Conservation (phyloP, 768 basidiomycete genomes). For the Lactarius indigo region DNA sequence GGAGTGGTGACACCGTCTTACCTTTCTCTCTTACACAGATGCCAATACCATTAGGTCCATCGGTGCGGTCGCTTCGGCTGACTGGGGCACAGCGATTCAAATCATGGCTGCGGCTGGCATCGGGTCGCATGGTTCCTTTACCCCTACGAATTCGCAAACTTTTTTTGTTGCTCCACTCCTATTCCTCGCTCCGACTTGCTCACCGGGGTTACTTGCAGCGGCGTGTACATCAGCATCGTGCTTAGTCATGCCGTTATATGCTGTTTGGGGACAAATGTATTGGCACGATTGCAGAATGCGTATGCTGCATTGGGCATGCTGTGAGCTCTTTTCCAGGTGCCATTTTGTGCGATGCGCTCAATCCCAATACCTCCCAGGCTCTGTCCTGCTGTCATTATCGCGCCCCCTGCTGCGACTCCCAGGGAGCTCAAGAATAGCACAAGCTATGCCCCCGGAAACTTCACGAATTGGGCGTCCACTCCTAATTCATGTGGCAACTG, state of each 20-base stretch:
- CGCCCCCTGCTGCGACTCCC: slow-evolving; percentile 40
- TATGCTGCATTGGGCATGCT: slow-evolving; percentile 68
- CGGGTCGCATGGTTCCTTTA: slow-evolving; percentile 37
- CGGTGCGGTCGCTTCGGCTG: slow-evolving; percentile 47
- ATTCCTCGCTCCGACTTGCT: not conserved
- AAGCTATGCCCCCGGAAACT: slow-evolving; percentile 39
- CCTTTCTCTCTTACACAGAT: slow-evolving; percentile 30
- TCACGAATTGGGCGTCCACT: slow-evolving; percentile 35
- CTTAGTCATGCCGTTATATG: slow-evolving; percentile 61
- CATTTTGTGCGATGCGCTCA: not conserved
- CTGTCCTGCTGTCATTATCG: slow-evolving; percentile 62
- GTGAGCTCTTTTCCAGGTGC: slow-evolving; percentile 37
- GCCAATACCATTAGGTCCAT: slow-evolving; percentile 55
- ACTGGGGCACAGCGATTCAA: slow-evolving; percentile 60
- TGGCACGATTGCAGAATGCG: slow-evolving; percentile 67
- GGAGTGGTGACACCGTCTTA: not conserved
- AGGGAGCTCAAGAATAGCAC: slow-evolving; percentile 39
- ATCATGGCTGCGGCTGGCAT: slow-evolving; percentile 50
- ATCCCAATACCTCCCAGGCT: slow-evolving; percentile 37
- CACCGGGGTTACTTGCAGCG: slow-evolving; percentile 38
- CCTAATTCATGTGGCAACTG: not conserved
- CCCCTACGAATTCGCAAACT: slow-evolving; percentile 38
- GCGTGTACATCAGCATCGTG: slow-evolving; percentile 60
- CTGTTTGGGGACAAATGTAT: slow-evolving; percentile 58
- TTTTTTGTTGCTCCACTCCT: slow-evolving; percentile 37